Conservation (phyloP, 1,284 basidiomycete genomes). For the Trichosporon coremiiforme region DNA sequence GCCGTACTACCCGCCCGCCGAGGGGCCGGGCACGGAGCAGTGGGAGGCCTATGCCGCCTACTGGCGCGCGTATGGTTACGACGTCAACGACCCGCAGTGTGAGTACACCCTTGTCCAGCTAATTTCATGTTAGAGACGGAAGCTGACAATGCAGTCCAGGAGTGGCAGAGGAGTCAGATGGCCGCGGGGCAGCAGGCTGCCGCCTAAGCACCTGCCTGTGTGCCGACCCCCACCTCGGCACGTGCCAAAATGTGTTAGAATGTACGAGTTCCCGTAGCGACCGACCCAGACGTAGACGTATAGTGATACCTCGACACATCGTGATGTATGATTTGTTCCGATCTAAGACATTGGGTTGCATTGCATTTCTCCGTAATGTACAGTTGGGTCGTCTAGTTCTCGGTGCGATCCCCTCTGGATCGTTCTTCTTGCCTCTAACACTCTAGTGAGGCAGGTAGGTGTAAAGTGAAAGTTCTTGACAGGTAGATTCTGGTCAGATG, state of each 20-base stretch:
- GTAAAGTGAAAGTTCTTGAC: not conserved
- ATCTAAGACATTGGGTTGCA: not conserved
- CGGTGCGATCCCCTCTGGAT: not conserved
- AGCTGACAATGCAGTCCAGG: conserved; percentile 43
- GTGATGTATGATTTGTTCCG: conserved; percentile 9
- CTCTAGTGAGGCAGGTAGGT: not conserved
- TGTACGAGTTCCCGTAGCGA: conserved; percentile 6
- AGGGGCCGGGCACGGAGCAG: conserved; percentile 52
- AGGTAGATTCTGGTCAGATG: not conserved
- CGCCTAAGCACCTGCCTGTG: not conserved
- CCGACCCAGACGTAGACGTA: not conserved
- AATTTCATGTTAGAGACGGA: too few relatives aligned
- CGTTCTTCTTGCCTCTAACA: not conserved
- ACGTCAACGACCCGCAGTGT: conserved; percentile 66
- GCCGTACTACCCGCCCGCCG: conserved; percentile 53
- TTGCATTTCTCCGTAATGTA: not conserved
- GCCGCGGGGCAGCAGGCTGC: conserved; percentile 16
- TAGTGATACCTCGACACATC: conserved; percentile 6
- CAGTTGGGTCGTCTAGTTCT: not conserved
- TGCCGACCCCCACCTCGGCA: too few relatives aligned
- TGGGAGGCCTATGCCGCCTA: conserved; percentile 57
- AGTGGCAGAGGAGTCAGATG: conserved; percentile 53
- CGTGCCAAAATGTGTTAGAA: not conserved
- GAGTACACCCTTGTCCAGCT: conserved; percentile 28
- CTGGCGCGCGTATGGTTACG: conserved; percentile 80